phyloP scores from a whole-genome alignment of 768 basidiomycete genomes.

The Porphyrellus cyaneotinctus region DNA sequence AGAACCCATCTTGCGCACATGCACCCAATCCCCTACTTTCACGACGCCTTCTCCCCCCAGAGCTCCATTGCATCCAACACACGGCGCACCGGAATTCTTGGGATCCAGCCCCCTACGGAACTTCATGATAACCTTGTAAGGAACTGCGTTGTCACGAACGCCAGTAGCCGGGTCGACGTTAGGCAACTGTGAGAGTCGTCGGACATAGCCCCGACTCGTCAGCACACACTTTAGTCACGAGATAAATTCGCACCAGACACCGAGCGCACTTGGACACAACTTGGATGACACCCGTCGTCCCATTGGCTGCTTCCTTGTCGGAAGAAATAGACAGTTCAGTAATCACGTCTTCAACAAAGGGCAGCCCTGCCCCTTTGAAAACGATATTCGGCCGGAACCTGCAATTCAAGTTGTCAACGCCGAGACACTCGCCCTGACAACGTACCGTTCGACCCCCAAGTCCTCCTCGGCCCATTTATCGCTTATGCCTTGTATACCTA shows the following conservation, averaged over 20 bases:
- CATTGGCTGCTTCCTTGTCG: slow-evolving; percentile 15
- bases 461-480: slow-evolving; percentile 51
- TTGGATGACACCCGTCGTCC: slow-evolving; percentile 34
- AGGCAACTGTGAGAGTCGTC: slow-evolving; percentile 49
- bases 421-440: neutral
- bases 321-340: slow-evolving; percentile 55
- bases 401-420: slow-evolving; percentile 6
- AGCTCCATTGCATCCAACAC: slow-evolving; percentile 65
- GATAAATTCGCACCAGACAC: slow-evolving; percentile 54
- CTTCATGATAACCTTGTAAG: slow-evolving; percentile 72
- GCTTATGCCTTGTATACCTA: slow-evolving; percentile 45
- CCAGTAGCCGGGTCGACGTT: slow-evolving; percentile 68
- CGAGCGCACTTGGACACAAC: slow-evolving; percentile 68
- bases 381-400: slow-evolving; percentile 81
- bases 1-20: slow-evolving; percentile 41
- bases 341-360: slow-evolving; percentile 72
- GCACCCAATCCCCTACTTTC: slow-evolving; percentile 58
- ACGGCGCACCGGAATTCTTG: slow-evolving; percentile 45
- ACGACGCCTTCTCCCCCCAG: slow-evolving; percentile 48
- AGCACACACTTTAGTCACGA: neutral
- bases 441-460: slow-evolving; percentile 58
- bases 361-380: slow-evolving; percentile 54
- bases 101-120: slow-evolving; percentile 62
- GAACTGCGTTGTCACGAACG: slow-evolving; percentile 64
- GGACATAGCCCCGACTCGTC: neutral